Base-by-base conservation (phyloP, 2,329 filamentous ascomycete species). In the Apiospora pterosperma region DNA sequence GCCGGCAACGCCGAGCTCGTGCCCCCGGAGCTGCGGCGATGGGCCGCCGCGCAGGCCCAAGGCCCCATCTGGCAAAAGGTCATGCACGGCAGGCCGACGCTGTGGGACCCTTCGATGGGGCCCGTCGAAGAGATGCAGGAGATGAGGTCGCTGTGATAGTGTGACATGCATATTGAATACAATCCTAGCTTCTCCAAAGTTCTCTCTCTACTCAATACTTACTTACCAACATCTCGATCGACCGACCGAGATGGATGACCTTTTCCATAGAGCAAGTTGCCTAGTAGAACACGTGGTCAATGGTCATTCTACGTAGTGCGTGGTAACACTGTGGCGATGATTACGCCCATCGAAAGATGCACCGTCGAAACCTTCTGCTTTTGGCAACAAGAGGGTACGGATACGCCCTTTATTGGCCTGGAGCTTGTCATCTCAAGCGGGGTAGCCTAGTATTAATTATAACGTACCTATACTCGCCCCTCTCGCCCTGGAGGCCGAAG, bases 31-130 rank as follows among this genome's bases (percentile, higher is more conserved):
- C 59, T 69, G 48, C 62, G 58, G 34, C 52, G 34, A 1, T 69
- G 67, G 59, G 66, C 64, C 23, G 61, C 58, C 36, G 28, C 44
- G 2, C 21, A 42, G 34, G 55, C 58, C 23, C 52, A 25, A 21
- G 31, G 64, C 3, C 64, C 64, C 2, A n/a, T 52, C 6, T 69
- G 66, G 67, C 41, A 62, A 6, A 59, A 42, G 61, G 65, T 65
- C 14, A 67, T 63, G 60, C 66, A 65, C 28, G 67, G 66, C 12
- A 62, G 65, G 62, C 61, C 64, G 44, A 69, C 67, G 48, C 55
- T 36, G 31, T 69, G 62, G 62, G 52, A 68, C 31, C 25, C 62
- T 16, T 66, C 64, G 1, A 66, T 66, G 64, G 64, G 64, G 4
- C 64, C 64, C 8, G 62, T 66, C 7, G 62, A 28, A 31, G 64